Percentiles rank a stretch among this genome's conserved stretches.
Evolutionary conservation across 2,329 filamentous ascomycete genomes (phyloP).

Genomic region (Claviceps sp.): DNA sequence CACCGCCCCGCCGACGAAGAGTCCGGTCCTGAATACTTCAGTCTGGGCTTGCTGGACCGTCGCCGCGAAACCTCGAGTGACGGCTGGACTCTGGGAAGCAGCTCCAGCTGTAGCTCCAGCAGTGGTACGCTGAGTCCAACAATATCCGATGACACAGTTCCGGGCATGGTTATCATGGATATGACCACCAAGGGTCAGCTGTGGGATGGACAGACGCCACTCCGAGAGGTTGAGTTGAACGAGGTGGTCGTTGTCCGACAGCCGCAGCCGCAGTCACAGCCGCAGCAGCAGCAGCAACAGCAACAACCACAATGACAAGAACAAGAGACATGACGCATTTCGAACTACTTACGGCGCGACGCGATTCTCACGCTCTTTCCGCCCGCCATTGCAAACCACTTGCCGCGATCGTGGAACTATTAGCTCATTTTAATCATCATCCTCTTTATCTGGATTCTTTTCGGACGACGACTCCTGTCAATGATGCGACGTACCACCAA

Average conservation of each 20-base stretch:
- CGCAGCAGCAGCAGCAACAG: not conserved
- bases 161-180: constrained; percentile 21
- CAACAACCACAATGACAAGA: not conserved
- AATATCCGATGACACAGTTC: constrained; percentile 29
- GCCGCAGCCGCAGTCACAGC: constrained; percentile 7
- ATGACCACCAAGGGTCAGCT: constrained; percentile 23
- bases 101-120: constrained; percentile 46
- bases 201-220: constrained; percentile 24
- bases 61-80: constrained; percentile 50
- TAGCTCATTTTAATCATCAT: constrained; percentile 6
- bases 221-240: constrained; percentile 30
- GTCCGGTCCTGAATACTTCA: constrained; percentile 31
- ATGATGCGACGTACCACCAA: constrained; percentile 14
- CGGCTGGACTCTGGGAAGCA: constrained; percentile 82
- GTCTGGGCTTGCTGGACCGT: constrained; percentile 31
- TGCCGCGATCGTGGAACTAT: not conserved
- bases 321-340: not conserved
- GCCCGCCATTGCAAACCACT: not conserved
- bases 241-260: constrained; percentile 31
- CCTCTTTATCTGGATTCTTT: not conserved
- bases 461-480: constrained; percentile 7
- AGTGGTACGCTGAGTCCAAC: constrained; percentile 37
- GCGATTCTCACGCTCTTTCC: not conserved
- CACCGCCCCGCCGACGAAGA: constrained; percentile 31
- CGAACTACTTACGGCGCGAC: not conserved